Conservation (phyloP, 2,329 filamentous ascomycete species). For the Coniochaeta prunicola region DNA sequence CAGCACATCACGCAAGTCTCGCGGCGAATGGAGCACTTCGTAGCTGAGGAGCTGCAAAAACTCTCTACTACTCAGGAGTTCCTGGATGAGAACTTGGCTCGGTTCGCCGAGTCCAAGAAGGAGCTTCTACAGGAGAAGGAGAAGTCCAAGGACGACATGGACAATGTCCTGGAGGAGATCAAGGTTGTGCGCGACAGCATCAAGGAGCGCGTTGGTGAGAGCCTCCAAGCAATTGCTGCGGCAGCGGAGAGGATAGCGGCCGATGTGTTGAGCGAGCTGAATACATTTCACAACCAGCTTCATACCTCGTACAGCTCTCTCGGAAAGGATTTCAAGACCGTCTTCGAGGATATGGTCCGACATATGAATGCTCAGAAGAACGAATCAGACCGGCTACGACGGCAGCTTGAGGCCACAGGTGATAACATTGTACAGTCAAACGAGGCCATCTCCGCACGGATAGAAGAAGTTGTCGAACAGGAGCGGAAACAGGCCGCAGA, state of each 20-base stretch:
- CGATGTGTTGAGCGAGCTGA: constrained; percentile 80
- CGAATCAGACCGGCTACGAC: constrained; percentile 66
- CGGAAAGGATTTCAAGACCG: constrained; percentile 75
- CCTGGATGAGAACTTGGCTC: constrained; percentile 59
- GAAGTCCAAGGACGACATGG: constrained; percentile 76
- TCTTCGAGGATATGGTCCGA: constrained; percentile 74
- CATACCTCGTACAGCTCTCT: constrained; percentile 78
- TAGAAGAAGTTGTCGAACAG: constrained; percentile 66
- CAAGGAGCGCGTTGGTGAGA: constrained; percentile 77
- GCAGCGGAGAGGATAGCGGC: constrained; percentile 85
- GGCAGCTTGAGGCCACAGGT: constrained; percentile 65
- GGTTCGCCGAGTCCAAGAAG: constrained; percentile 60
- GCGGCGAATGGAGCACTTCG: constrained; percentile 67
- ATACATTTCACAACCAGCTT: constrained; percentile 76
- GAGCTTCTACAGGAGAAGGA: constrained; percentile 62
- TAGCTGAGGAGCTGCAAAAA: constrained; percentile 65
- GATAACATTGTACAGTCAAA: constrained; percentile 62
- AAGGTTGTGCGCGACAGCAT: constrained; percentile 83
- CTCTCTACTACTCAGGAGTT: constrained; percentile 63
- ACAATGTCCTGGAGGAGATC: constrained; percentile 85
- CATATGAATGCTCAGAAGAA: constrained; percentile 69
- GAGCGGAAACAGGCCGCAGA: constrained; percentile 66
- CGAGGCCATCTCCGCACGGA: constrained; percentile 53
- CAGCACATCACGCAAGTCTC: constrained; percentile 62
- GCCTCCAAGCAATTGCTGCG: constrained; percentile 72